Base-by-base conservation (phyloP, 1,284 basidiomycete species). In the Leccinum angustisporum region DNA sequence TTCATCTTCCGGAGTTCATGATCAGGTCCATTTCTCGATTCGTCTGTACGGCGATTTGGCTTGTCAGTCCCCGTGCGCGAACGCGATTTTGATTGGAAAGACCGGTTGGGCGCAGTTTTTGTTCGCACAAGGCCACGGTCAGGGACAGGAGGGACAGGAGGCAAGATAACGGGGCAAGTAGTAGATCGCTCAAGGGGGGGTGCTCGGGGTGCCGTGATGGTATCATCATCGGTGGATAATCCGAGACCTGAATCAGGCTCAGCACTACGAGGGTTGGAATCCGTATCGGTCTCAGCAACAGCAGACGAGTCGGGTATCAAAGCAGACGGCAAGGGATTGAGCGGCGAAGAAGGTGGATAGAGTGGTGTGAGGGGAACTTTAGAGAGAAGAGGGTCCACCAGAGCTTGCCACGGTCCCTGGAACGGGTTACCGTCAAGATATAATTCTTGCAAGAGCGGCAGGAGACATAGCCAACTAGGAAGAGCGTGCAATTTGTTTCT, bases 371-470 rank as follows among this genome's bases (percentile, higher is more conserved):
- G 76, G 36, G 86, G 85, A 25, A 75, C 72, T 72, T 86, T 89
- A 58, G 86, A 81, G 21, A 92, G 78, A 54, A 93, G 76, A 4
- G 95, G 94, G 61, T 91, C 90, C 30, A 97, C 88, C 59, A 99
- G 82, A 34, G 90, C 87, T 70, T 87, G 86, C 95, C 96, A 98
- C 3, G 94, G 91, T 4, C 91, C 90, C 65, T 92, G 88, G 77
- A 98, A 97, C 8, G 94, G 91, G 74, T 99, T 99, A 34, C 90
- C 92, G 68, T 98, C 97, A 33, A 99, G 86, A 65, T 91, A 89
- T 3, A 99, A 81, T 5, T 89, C 90, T 75, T 97, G 93, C 55
- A 99, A 82, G 46, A 86, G 85, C 18, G 86, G 82, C 34, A 99
- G 82, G 36, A 92, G 84, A 73, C 92, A 94, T 51, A 99, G 81